These are phyloP conservation scores for Cymbidium sinense DNA, from an alignment of 106 monocot species.

Conservation along the genomic window DNA sequence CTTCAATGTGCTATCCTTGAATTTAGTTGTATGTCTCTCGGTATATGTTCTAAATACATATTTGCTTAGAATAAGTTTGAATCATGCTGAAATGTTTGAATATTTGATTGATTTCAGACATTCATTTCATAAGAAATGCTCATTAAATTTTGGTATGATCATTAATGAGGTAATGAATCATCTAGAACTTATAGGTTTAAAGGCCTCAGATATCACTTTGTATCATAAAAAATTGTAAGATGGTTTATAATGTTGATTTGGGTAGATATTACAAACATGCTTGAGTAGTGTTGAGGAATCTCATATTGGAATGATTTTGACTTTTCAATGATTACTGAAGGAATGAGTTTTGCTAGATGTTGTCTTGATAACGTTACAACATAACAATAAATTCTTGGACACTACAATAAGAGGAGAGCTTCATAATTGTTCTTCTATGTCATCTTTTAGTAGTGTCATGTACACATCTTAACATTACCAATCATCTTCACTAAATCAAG, in stretches of 20 bases:
- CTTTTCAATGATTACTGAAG: no score
- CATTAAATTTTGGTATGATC: background rate
- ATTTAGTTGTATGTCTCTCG: background rate
- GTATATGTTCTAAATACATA: background rate
- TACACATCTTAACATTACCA: background rate
- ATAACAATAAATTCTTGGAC: background rate
- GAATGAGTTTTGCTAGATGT: no score
- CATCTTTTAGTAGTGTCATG: background rate
- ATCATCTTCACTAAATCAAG: background rate
- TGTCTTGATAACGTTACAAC: background rate
- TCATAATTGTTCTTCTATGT: background rate
- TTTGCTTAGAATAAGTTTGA: slow-evolving; percentile 6
- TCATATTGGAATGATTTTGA: no score
- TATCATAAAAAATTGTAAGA: background rate
- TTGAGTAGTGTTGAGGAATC: background rate
- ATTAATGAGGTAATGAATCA: slow-evolving; percentile 9
- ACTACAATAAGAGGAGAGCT: background rate
- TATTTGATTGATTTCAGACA: background rate
- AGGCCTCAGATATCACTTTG: background rate
- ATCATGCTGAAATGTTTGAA: slow-evolving; percentile 8
- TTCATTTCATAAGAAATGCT: slow-evolving; percentile 6
- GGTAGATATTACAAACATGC: background rate
- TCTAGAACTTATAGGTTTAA: background rate
- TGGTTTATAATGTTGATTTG: background rate
- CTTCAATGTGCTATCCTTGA: slow-evolving; percentile 12